Evolutionary conservation across 2,329 filamentous ascomycete species (phyloP), one percentile per base, ranked within the genome.

Genomic region (Furcasterigmium sp.): DNA sequence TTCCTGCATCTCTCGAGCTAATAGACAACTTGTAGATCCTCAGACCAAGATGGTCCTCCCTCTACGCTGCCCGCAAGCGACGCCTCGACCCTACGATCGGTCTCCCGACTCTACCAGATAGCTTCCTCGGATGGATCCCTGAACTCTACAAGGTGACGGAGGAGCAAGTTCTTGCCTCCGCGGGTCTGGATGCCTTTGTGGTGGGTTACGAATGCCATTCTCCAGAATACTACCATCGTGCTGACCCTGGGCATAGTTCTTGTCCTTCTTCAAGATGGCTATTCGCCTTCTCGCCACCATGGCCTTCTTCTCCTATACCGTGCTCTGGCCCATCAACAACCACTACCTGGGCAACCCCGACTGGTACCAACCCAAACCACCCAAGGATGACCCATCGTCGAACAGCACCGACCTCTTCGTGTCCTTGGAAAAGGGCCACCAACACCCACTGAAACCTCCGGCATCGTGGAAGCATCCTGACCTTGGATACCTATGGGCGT

Each of bases 221-320:
- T n/a, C n/a, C n/a, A n/a, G n/a, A n/a, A n/a, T n/a, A n/a, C n/a
- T n/a, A n/a, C n/a, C n/a, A n/a, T n/a, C n/a, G n/a, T n/a, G 11
- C 43, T 50, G 10, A 50, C 39, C 13, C 17, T 15, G 5, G 3
- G 19, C 3, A 13, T 20, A 68, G 78, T 96, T 98, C 59, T 74
- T 98, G 13, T 80, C 85, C 14, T 98, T 98, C 66, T 97, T 96
- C 74, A 94, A 91, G 61, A 93, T 97, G 81, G 85, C 91, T 11
- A 87, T 90, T 51, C 87, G 85, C 49, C 85, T 96, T 53, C 83
- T 97, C 40, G 69, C 78, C 14, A 69, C 86, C 41, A 85, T 94
- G 55, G 78, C 93, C 44, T 80, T 95, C 62, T 89, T 97, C 56
- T 85, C 91, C 21, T 72, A 86, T 28, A 73, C 78, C 14, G 78